Evolutionary conservation across 345 rosid genomes (phyloP).

Genomic region (Pistacia atlantica): DNA sequence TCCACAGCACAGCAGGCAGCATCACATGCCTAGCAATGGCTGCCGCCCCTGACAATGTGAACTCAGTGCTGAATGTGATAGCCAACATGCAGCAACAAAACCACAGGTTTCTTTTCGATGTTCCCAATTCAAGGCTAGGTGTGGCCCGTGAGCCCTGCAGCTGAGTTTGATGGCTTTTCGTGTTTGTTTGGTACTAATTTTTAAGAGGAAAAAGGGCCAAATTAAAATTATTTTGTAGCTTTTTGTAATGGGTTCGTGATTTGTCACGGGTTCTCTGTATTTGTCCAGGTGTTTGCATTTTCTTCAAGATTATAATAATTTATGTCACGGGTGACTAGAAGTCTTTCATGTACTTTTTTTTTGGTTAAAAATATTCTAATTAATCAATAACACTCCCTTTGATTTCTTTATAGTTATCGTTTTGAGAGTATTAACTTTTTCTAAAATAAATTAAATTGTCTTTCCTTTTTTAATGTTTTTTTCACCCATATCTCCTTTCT

Average conservation of each 20-base stretch:
- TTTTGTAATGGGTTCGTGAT: background rate
- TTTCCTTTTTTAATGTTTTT: too few species aligned
- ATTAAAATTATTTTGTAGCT: background rate
- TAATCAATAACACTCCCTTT: too few species aligned
- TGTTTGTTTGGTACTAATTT: background rate
- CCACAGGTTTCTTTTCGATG: slow-evolving; percentile 78
- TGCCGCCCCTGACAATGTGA: slow-evolving; percentile 77
- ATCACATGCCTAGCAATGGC: slow-evolving; percentile 89
- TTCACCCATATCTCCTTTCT: too few species aligned
- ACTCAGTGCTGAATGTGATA: slow-evolving; percentile 83
- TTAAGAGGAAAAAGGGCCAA: background rate
- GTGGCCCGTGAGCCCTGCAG: slow-evolving; percentile 82
- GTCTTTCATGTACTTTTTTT: background rate
- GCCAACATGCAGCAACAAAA: slow-evolving; percentile 99
- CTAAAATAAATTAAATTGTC: too few species aligned
- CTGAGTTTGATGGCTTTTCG: background rate
- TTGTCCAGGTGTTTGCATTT: background rate
- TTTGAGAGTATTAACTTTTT: too few species aligned
- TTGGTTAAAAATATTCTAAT: background rate
- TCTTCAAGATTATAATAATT: background rate
- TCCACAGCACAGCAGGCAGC: slow-evolving; percentile 86
- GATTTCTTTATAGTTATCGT: too few species aligned
- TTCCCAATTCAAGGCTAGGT: slow-evolving; percentile 83
- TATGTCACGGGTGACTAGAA: background rate
- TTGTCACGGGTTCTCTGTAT: background rate